phyloP scores from a whole-genome alignment of 768 basidiomycete species.

The Pleurotus pulmonarius region DNA sequence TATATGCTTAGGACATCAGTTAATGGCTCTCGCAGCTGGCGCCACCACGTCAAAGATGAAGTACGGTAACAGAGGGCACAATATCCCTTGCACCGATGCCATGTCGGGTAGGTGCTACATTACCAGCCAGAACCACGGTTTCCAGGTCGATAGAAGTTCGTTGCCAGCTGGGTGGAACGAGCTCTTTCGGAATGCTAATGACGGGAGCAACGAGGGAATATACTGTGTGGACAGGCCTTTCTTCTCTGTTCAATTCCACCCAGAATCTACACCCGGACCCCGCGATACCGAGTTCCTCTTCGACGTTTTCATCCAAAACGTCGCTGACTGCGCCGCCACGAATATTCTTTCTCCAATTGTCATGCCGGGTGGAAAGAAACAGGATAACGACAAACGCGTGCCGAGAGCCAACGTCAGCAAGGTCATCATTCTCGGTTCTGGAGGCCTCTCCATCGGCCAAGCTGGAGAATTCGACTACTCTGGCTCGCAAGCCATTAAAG shows the following conservation, averaged over 20 bases:
- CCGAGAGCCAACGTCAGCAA: constrained; percentile 82
- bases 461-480: constrained; percentile 99
- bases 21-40: constrained; percentile 92
- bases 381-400: constrained; percentile 71
- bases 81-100: constrained; percentile 94
- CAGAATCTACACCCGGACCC: constrained; percentile 94
- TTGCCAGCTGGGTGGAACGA: constrained; percentile 89
- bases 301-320: constrained; percentile 91
- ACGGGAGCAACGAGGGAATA: constrained; percentile 96
- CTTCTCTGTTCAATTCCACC: constrained; percentile 99
- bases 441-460: constrained; percentile 96
- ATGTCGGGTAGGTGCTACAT: constrained; percentile 97
- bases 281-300: constrained; percentile 99
- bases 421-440: constrained; percentile 95
- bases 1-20: constrained; percentile 97
- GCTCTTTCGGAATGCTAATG: constrained; percentile 95
- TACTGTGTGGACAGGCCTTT: constrained; percentile 90
- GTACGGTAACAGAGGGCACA: constrained; percentile 98
- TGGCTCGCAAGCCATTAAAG: constrained; percentile 98
- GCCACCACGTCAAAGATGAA: constrained; percentile 98
- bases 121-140: constrained; percentile 99
- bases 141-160: constrained; percentile 80
- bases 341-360: constrained; percentile 52
- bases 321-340: constrained; percentile 67
- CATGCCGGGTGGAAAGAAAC: constrained; percentile 78